phyloP scores from a whole-genome alignment of 2,329 filamentous ascomycete genomes.

The Samsoniella hepiali region DNA sequence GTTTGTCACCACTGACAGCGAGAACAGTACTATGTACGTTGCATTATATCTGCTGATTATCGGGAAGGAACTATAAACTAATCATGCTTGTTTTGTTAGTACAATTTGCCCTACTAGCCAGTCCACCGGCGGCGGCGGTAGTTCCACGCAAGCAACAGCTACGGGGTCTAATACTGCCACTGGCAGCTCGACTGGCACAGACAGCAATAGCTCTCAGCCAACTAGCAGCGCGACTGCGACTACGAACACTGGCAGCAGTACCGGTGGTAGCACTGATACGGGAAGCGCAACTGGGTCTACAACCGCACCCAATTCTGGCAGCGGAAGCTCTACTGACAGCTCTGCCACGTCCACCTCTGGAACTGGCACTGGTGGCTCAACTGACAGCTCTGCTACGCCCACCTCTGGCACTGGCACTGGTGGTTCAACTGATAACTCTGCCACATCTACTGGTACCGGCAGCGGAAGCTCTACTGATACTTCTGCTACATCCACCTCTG shows the following conservation, averaged over 20 bases:
- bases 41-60: not conserved
- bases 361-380: too few relatives aligned
- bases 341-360: too few relatives aligned
- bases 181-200: not conserved
- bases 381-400: too few relatives aligned
- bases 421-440: too few relatives aligned
- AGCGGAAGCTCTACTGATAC: too few relatives aligned
- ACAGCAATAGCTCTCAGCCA: too few relatives aligned
- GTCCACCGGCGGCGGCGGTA: not conserved
- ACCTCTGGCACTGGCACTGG: too few relatives aligned
- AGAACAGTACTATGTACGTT: conserved; percentile 8
- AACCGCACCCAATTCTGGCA: not conserved
- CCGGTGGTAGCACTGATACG: not conserved
- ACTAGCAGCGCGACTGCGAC: not conserved
- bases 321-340: too few relatives aligned
- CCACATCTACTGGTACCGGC: too few relatives aligned
- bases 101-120: not conserved
- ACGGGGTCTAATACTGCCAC: not conserved
- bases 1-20: not conserved
- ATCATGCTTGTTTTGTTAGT: not conserved
- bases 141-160: not conserved
- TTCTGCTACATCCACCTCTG: too few relatives aligned
- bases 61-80: not conserved
- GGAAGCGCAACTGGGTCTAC: not conserved
- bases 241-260: not conserved